Base-by-base conservation (phyloP, 2,329 filamentous ascomycete species). In the Trichoderma atroviride region DNA sequence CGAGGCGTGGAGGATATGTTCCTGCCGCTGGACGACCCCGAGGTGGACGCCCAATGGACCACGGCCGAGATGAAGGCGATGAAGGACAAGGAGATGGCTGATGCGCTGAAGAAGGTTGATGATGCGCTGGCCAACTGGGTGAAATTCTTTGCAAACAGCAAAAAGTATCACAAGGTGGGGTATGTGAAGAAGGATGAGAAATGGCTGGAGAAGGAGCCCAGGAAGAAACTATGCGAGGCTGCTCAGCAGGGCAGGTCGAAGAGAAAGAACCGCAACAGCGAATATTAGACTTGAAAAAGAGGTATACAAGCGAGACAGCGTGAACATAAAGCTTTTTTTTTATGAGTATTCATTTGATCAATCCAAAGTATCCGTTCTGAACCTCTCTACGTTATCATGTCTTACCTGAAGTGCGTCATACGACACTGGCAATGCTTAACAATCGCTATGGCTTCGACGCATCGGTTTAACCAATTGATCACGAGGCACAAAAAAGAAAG, bases 1-100 rank as follows among this genome's bases (percentile, higher is more conserved):
- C 88, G 92, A 71, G 96, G 96, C 57, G 91, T 93, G 5, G 96
- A 98, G 82, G 87, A 90, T 72, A 96, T 96, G 87, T 98, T 89
- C 81, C 78, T 95, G 10, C 89, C 89, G 1, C 74, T 88, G 40
- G 88, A 91, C 77, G 85, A 90, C 75, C 83, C 85, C 0, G 83
- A 84, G 68, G 85, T 91, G 31, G 91, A 94, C 78, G 75, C 77
- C 43, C 80, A 86, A 75, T 90, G 84, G 81, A 82, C 80, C 43
- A 82, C 86, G 22, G 84, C 83, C 16, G 84, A 89, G 76, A 80
- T 91, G 71, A 81, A 79, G 69, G 78, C 72, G 43, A 70, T 88
- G 68, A 86, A 87, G 72, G 86, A 87, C 74, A 80, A 86, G 77
- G 95, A 97, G 82, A 74, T 85, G 62, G 83, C 85, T 64, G 81